Evolutionary conservation across 352 stramenopile genomes (phyloP).

Genomic region (Globisporangium viniferum): DNA sequence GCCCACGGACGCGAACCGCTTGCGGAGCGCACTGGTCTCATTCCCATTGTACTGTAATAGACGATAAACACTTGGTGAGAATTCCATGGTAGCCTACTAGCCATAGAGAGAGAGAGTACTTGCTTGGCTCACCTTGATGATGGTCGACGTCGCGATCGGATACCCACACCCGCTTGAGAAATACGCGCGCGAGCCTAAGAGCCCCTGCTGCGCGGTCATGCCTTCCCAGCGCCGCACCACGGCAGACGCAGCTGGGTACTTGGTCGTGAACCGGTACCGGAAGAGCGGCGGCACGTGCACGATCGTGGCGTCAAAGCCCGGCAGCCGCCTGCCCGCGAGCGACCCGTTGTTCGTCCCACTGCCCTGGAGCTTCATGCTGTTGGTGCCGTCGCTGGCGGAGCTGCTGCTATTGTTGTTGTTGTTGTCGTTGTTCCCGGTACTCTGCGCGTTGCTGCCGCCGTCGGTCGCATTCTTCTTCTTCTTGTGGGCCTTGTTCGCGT

Average conservation of each 20-base stretch:
- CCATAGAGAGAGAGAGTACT: background rate
- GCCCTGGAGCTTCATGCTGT: constrained; percentile 2
- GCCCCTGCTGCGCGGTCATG: constrained; percentile 55
- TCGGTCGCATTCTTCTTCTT: background rate
- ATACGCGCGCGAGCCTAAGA: constrained; percentile 72
- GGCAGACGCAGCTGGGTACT: constrained; percentile 68
- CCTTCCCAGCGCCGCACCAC: constrained; percentile 80
- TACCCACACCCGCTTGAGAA: constrained; percentile 85
- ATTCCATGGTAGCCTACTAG: background rate
- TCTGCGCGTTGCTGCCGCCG: background rate
- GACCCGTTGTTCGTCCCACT: constrained; percentile 25
- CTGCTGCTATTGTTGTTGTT: constrained; percentile 3
- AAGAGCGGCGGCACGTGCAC: constrained; percentile 62
- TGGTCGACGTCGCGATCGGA: constrained; percentile 69
- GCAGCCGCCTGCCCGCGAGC: constrained; percentile 60
- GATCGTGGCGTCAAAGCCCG: constrained; percentile 64
- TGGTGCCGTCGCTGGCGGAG: background rate
- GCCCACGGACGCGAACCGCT: constrained; percentile 55
- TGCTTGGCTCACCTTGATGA: constrained; percentile 58
- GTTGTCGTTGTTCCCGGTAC: background rate
- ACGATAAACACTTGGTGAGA: background rate
- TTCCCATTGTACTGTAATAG: constrained; percentile 73
- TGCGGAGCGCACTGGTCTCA: constrained; percentile 48
- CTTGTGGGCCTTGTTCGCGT: background rate
- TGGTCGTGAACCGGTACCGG: constrained; percentile 76